These are phyloP conservation scores for Saccharomyces hybrid DNA, from an alignment of 1,139 yeast species.

Conservation along the genomic window DNA sequence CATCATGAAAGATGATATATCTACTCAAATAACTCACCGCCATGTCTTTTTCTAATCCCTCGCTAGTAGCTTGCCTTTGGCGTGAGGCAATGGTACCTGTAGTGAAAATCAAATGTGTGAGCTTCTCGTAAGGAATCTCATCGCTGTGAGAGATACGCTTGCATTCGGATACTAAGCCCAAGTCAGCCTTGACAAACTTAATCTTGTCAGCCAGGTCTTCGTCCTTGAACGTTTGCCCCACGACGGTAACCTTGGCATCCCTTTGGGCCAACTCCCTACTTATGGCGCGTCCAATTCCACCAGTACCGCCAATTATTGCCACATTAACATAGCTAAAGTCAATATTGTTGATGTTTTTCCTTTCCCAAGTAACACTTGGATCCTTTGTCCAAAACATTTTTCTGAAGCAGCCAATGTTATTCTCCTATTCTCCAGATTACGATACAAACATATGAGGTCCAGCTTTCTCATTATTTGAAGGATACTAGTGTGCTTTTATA, in stretches of 20 bases:
- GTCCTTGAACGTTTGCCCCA: constrained; percentile 35
- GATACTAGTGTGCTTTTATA: too few species aligned
- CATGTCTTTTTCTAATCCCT: constrained; percentile 35
- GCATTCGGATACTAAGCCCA: constrained; percentile 27
- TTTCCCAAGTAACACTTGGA: constrained; percentile 2
- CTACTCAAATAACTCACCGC: constrained; percentile 35
- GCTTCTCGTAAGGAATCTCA: constrained; percentile 19
- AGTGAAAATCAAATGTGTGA: constrained; percentile 32
- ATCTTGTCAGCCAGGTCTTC: constrained; percentile 19
- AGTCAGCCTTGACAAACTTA: constrained; percentile 32
- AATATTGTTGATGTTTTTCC: background rate
- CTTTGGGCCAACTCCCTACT: constrained; percentile 19
- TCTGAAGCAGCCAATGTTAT: too few species aligned
- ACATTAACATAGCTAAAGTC: constrained; percentile 16
- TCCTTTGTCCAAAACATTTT: constrained; percentile 4
- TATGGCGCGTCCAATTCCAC: constrained; percentile 36
- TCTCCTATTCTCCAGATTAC: too few species aligned
- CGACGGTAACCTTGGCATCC: constrained; percentile 34
- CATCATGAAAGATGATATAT: constrained; percentile 23
- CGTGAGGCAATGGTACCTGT: constrained; percentile 34
- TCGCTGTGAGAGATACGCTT: constrained; percentile 18
- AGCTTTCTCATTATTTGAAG: too few species aligned
- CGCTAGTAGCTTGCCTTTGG: constrained; percentile 30
- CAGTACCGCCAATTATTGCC: constrained; percentile 36
- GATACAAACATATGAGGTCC: too few species aligned